Conservation (phyloP, 139 green algal genomes). For the Tetraselmis chui region DNA sequence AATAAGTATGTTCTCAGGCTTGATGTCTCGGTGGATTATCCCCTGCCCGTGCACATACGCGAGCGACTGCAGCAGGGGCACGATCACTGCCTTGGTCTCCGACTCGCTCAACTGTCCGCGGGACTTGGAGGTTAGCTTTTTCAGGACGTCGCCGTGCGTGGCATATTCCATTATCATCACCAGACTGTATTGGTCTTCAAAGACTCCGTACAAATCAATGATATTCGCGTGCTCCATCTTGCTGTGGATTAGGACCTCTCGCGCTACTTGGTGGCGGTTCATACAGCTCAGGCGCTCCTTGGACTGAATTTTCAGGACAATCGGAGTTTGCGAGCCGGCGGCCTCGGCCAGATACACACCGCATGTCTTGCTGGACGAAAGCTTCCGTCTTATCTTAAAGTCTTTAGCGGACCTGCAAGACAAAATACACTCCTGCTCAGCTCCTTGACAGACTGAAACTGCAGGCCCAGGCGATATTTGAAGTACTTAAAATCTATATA, state of each 20-base stretch:
- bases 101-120: neutral
- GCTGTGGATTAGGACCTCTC: neutral
- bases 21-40: slow-evolving; percentile 12
- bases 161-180: neutral
- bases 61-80: slow-evolving; percentile 2
- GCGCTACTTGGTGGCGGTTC: neutral
- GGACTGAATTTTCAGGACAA: too few species aligned
- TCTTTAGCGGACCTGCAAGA: too few species aligned
- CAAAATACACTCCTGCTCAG: too few species aligned
- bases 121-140: neutral
- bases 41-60: slow-evolving; percentile 2
- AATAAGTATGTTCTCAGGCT: slow-evolving; percentile 4
- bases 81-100: neutral
- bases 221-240: neutral
- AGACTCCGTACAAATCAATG: neutral
- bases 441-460: too few species aligned
- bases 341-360: too few species aligned
- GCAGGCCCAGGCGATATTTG: too few species aligned
- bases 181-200: neutral
- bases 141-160: neutral
- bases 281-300: neutral
- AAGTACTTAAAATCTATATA: too few species aligned
- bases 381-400: too few species aligned
- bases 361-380: too few species aligned
- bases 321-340: too few species aligned